Percentiles rank a stretch among this genome's conserved stretches.
Evolutionary conservation across 2,329 filamentous ascomycete genomes (phyloP).

Genomic region (Claviceps humidiphila): DNA sequence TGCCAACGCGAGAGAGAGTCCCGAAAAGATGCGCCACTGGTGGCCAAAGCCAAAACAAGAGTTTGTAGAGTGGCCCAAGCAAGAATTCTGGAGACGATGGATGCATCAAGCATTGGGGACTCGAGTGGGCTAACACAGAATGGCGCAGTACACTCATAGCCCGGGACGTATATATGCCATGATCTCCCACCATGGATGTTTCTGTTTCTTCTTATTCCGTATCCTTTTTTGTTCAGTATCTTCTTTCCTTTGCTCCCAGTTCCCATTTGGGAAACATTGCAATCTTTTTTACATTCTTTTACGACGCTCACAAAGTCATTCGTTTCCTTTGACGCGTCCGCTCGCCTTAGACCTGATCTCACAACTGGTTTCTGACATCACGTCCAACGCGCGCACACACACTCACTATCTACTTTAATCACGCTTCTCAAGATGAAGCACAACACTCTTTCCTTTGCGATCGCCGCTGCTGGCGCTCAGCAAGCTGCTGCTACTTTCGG

Average conservation of each 20-base stretch:
- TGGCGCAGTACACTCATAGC: neutral
- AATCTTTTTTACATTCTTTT: neutral
- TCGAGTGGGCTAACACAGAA: too few species aligned
- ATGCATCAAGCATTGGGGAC: too few species aligned
- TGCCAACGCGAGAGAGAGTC: too few species aligned
- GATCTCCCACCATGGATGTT: neutral
- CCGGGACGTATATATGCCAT: constrained; percentile 3
- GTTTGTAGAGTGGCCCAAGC: too few species aligned
- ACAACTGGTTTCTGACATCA: constrained; percentile 8
- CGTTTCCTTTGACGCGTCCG: constrained; percentile 34
- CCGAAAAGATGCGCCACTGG: too few species aligned
- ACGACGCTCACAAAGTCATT: constrained; percentile 34
- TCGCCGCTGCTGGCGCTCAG: constrained; percentile 36
- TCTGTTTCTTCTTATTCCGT: neutral
- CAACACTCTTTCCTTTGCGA: constrained; percentile 31
- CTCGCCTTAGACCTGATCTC: constrained; percentile 11
- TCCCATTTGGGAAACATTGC: constrained; percentile 10
- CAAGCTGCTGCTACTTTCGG: constrained; percentile 31
- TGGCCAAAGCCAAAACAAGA: too few species aligned
- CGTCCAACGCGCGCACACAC: neutral
- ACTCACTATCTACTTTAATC: constrained; percentile 5
- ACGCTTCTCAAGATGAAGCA: constrained; percentile 33
- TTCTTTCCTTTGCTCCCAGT: constrained; percentile 8
- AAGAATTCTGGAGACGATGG: too few species aligned
- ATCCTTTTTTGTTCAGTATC: neutral